Evolutionary conservation across 768 basidiomycete species (phyloP).

Genomic region (Leucocoprinus leucothites): DNA sequence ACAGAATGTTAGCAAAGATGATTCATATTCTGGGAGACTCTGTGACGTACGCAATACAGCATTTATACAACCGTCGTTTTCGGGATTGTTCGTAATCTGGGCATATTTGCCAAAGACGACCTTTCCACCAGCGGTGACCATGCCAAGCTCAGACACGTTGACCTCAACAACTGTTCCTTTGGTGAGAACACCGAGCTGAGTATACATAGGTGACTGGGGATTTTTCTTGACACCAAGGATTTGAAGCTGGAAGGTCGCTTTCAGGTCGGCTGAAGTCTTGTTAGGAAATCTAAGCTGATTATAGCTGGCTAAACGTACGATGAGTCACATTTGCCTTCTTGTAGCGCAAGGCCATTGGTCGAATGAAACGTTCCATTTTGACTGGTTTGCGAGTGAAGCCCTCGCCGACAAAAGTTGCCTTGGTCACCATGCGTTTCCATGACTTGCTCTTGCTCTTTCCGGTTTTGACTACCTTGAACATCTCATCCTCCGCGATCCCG

Average conservation of each 20-base stretch:
- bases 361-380: constrained; percentile 97
- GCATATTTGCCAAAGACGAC: constrained; percentile 93
- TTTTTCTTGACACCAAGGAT: constrained; percentile 99
- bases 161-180: constrained; percentile 99
- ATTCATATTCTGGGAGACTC: constrained; percentile 15
- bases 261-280: constrained; percentile 75
- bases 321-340: constrained; percentile 99
- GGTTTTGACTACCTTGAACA: constrained; percentile 99
- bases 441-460: constrained; percentile 95
- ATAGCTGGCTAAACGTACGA: constrained; percentile 51
- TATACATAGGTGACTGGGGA: constrained; percentile 98
- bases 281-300: constrained; percentile 1
- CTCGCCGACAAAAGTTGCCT: constrained; percentile 98
- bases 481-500: constrained; percentile 98
- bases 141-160: constrained; percentile 96
- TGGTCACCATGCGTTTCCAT: constrained; percentile 99
- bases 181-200: constrained; percentile 93
- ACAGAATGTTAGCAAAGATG: constrained; percentile 5
- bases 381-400: constrained; percentile 98
- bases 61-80: constrained; percentile 96
- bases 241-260: constrained; percentile 98
- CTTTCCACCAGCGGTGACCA: constrained; percentile 97
- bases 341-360: constrained; percentile 96
- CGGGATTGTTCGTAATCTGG: constrained; percentile 91
- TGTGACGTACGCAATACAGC: constrained; percentile 77